Conservation (phyloP, 2,329 filamentous ascomycete species). For the Didymella pomorum region DNA sequence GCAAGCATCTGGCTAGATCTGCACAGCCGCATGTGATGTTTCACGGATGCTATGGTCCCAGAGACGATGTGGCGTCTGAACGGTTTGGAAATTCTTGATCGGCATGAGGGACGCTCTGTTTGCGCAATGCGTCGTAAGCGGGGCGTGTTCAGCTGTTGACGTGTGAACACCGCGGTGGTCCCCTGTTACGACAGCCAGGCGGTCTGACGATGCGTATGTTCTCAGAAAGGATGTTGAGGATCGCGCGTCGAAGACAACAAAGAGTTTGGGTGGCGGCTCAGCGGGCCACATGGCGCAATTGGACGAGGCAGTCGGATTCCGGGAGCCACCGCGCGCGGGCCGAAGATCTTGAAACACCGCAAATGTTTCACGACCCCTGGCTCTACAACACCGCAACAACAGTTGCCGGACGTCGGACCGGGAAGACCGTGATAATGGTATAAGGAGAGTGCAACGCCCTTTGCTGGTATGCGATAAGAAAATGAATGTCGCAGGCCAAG, state of each 20-base stretch:
- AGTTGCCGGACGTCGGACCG: neutral
- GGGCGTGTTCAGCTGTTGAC: neutral
- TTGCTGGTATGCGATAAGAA: neutral
- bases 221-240: neutral
- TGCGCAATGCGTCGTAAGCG: slow-evolving; percentile 12
- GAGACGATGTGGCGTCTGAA: slow-evolving; percentile 8
- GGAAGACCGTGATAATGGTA: neutral
- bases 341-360: slow-evolving; percentile 19
- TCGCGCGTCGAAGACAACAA: neutral
- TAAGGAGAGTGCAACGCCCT: neutral
- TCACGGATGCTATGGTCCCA: slow-evolving; percentile 12
- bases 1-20: slow-evolving; percentile 10
- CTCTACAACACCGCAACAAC: neutral
- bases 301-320: slow-evolving; percentile 11
- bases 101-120: neutral
- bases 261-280: slow-evolving; percentile 7
- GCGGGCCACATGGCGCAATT: slow-evolving; percentile 7
- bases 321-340: slow-evolving; percentile 21
- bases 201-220: slow-evolving; percentile 5
- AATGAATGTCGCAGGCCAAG: too few species aligned
- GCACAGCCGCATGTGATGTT: slow-evolving; percentile 18
- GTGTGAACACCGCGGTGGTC: neutral
- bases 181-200: neutral
- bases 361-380: slow-evolving; percentile 12
- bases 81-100: slow-evolving; percentile 3